These are phyloP conservation scores for Sclerotinia glacialis DNA, from an alignment of 2,329 filamentous ascomycete species.

Conservation along the genomic window DNA sequence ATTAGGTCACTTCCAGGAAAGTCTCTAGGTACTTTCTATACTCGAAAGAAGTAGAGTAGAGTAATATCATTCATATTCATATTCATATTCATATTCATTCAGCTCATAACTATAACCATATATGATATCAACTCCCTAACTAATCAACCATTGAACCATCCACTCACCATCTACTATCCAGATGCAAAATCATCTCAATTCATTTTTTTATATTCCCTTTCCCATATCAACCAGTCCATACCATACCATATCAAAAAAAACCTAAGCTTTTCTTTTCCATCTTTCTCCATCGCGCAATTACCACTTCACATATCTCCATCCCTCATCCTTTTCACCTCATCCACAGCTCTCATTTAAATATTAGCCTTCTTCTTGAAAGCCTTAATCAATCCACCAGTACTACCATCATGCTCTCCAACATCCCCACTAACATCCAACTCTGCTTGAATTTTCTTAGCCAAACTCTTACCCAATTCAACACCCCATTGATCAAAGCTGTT, in stretches of 20 bases:
- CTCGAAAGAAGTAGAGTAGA: too few species aligned
- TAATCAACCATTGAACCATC: not conserved
- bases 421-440: constrained; percentile 80
- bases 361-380: constrained; percentile 73
- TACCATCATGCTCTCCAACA: constrained; percentile 74
- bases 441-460: constrained; percentile 85
- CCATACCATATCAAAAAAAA: not conserved
- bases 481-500: constrained; percentile 99
- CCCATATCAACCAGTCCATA: not conserved
- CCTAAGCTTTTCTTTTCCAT: not conserved
- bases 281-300: constrained; percentile 2
- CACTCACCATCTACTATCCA: not conserved
- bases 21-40: too few species aligned
- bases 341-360: constrained; percentile 19
- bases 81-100: not conserved
- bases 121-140: constrained; percentile 6
- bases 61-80: too few species aligned
- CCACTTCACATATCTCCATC: not conserved
- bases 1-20: too few species aligned
- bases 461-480: constrained; percentile 93
- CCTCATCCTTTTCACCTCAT: not conserved
- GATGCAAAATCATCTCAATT: not conserved
- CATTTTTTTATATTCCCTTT: not conserved
- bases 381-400: constrained; percentile 83
- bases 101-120: not conserved